Evolutionary conservation across 2,329 filamentous ascomycete genomes (phyloP).

Genomic region (Paecilomyces fulvus): DNA sequence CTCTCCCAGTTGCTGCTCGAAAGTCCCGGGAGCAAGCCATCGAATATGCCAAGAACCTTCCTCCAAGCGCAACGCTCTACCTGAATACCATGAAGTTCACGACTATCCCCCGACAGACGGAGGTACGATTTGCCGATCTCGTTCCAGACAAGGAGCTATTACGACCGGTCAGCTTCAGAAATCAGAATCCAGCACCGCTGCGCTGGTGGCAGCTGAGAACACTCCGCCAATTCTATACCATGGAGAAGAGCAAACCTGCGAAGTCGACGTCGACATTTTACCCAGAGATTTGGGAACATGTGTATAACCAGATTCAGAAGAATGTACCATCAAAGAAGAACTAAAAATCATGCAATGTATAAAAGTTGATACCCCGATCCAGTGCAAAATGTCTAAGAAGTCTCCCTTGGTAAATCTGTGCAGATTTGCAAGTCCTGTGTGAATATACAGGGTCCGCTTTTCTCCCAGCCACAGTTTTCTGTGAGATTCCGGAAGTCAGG

Average conservation of each 20-base stretch:
- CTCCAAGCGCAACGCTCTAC: slow-evolving; percentile 34
- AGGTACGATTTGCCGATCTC: slow-evolving; percentile 36
- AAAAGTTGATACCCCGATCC: background rate
- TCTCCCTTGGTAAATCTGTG: background rate
- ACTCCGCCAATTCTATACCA: slow-evolving; percentile 32
- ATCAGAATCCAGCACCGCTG: slow-evolving; percentile 24
- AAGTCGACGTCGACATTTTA: slow-evolving; percentile 30
- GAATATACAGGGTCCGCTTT: background rate
- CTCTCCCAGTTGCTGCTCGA: slow-evolving; percentile 58
- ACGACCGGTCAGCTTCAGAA: slow-evolving; percentile 35
- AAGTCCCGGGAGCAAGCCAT: slow-evolving; percentile 44
- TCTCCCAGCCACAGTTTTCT: background rate
- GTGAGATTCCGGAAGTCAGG: background rate
- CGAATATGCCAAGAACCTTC: slow-evolving; percentile 37
- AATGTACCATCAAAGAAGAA: slow-evolving; percentile 7
- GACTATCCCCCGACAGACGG: slow-evolving; percentile 33
- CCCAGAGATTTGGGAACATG: slow-evolving; percentile 36
- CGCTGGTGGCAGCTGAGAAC: slow-evolving; percentile 30
- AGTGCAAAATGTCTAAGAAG: background rate
- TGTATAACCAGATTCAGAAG: slow-evolving; percentile 32
- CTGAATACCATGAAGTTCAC: slow-evolving; percentile 40
- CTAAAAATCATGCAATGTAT: background rate
- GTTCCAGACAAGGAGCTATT: slow-evolving; percentile 23
- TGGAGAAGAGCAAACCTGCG: slow-evolving; percentile 29
- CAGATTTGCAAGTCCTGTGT: background rate